A percentile compares a stretch with the other conserved stretches of the same genome.
Evolutionary conservation across 495 filamentous ascomycete species (phyloP).

Genomic region (Annulohypoxylon moriforme): DNA sequence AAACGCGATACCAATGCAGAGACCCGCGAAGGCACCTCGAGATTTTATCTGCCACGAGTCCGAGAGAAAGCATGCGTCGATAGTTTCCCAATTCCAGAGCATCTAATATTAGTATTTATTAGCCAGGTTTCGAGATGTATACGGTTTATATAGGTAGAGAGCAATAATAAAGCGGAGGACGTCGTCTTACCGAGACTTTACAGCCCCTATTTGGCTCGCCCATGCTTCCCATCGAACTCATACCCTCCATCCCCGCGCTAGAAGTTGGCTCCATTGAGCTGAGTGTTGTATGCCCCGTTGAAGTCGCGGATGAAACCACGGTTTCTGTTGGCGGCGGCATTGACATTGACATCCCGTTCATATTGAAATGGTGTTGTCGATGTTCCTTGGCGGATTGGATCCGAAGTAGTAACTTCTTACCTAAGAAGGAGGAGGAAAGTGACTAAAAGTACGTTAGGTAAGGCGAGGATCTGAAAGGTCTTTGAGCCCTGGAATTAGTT

Average conservation of each 20-base stretch:
- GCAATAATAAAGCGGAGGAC: not conserved
- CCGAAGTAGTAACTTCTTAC: not conserved
- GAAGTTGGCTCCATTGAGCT: slow-evolving; percentile 11
- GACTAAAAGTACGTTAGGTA: slow-evolving; percentile 3
- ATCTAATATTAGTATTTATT: slow-evolving; percentile 59
- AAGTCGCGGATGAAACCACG: not conserved
- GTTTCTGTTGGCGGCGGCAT: slow-evolving; percentile 7
- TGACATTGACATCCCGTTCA: slow-evolving; percentile 35
- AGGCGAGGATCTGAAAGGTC: not conserved
- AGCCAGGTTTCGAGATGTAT: not conserved
- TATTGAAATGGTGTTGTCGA: not conserved
- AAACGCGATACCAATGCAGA: slow-evolving; percentile 74
- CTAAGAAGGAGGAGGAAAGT: slow-evolving; percentile 1
- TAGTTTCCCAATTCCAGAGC: slow-evolving; percentile 82
- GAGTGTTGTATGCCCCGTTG: not conserved
- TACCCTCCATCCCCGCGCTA: slow-evolving; percentile 4
- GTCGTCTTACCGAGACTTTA: slow-evolving; percentile 35
- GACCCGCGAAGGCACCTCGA: slow-evolving; percentile 70
- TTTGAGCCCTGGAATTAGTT: not conserved
- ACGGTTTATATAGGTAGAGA: not conserved
- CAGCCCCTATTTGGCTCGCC: slow-evolving; percentile 6
- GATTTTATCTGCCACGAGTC: slow-evolving; percentile 72
- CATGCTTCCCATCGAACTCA: slow-evolving; percentile 12
- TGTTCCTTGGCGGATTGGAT: not conserved
- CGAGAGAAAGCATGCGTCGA: slow-evolving; percentile 78